Evolutionary conservation across 2,329 filamentous ascomycete species (phyloP), one percentile per base, ranked within the genome.

Genomic region (Trichophyton benhamiae): DNA sequence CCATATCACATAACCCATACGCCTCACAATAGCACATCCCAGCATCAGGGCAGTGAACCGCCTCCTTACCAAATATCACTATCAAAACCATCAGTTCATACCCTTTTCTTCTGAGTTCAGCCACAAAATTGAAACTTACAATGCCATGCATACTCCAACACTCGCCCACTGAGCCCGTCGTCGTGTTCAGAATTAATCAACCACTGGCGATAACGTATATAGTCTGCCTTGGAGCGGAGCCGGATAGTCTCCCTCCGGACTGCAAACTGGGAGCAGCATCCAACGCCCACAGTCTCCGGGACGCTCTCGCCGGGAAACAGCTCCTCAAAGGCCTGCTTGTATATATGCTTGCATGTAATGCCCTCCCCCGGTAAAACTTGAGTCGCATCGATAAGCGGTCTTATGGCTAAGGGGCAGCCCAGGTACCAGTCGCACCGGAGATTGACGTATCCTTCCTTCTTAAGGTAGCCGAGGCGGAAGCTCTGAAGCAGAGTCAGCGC

Each of bases 101-200:
- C n/a, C 44, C 20, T n/a, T 44, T 44, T 30, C 25, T 38, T 27
- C 15, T 38, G 2, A 13, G 0, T 42, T 9, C 42, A 9, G 15
- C 6, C 27, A 30, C 27, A 30, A 30, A 30, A 20, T 20, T 36
- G 1, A 11, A 36, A 55, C 52, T 55, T 36, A 55, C 27, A 36
- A 36, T 85, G 82, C 83, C 83, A 86, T 1, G 84, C 71, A 67
- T 86, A 85, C 68, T 86, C 83, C 75, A 82, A 85, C n/a, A 85
- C 76, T 1, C 83, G 77, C 2, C 83, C 83, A 11, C 79, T 80
- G 20, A 85, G 74, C 49, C 77, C 78, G 67, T 85, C 82, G 22
- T 72, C 74, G 30, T 85, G 68, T 20, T 79, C 74, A 0, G 83
- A 84, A n/a, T 77, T 75, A 30, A 84, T 72, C 1, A 86, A 71